Evolutionary conservation across 139 green algal species (phyloP), one percentile per base, ranked within the genome.

Genomic region (Volvox reticuliferus): DNA sequence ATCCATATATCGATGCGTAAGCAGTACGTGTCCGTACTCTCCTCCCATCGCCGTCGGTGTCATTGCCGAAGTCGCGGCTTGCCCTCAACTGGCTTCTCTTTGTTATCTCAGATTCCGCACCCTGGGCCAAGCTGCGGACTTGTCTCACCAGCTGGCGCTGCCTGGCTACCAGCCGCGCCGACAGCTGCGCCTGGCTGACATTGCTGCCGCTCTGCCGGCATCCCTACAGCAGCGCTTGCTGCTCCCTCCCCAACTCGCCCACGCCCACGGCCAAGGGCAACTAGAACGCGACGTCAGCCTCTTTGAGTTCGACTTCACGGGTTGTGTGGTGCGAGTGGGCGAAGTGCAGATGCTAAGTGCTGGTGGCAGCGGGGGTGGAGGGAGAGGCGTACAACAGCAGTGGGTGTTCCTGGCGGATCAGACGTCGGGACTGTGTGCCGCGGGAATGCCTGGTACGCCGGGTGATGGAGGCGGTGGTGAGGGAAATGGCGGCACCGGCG

Each of bases 351-450:
- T 36, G 32, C 50, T 37, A 30, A 35, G 35, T 26, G 62, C 18
- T 28, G 33, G 44, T 55, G 44, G 44, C 5, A 55, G 44, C 44
- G 44, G 44, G 5, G 44, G 44, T 9, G 44, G 44, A 55, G 44
- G 44, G 44, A 9, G 44, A 55, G 44, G 65, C 13, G 18, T 69
- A 28, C 55, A 73, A n/a, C 71, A 88, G 50, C 89, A 92, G 71
- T 92, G 89, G 89, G 89, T 92, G 69, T 92, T 89, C 50, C 62
- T 92, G 35, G 73, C 82, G 71, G 89, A 92, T 50, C 71, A 63
- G 55, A 92, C 71, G 28, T 81, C 61, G 30, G 78, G 81, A 18
- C 63, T 92, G 89, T 69, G 37, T 21, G 67, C 63, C 17, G 24
- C 67, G 24, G 26, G 35, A 26, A 88, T 88, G 55, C 36, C 50